Percentiles rank a stretch among this genome's conserved stretches.
phyloP scores from a whole-genome alignment of 176 grass and related monocot genomes.

The Ampelocalamus luodianensis region DNA sequence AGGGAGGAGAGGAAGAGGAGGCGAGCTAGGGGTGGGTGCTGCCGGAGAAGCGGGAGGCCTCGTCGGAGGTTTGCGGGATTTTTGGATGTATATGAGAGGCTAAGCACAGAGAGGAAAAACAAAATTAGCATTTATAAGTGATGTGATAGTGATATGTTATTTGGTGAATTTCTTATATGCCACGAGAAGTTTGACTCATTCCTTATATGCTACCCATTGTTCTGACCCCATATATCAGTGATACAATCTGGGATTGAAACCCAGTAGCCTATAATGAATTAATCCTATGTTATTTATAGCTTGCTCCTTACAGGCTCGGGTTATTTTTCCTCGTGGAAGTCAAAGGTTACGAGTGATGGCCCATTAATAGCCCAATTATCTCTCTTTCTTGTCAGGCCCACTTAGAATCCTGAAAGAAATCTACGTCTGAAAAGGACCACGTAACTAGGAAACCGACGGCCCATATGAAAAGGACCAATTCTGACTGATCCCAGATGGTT shows the following conservation, averaged over 20 bases:
- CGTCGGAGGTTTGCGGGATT: conserved; percentile 53
- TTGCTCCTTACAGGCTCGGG: too few relatives aligned
- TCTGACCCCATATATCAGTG: too few relatives aligned
- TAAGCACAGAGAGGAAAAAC: too few relatives aligned
- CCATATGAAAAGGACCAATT: neutral
- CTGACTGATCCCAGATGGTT: neutral
- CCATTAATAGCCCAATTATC: neutral
- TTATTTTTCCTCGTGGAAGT: neutral
- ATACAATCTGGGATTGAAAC: too few relatives aligned
- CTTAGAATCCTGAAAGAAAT: neutral
- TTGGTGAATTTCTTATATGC: too few relatives aligned
- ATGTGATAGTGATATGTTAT: too few relatives aligned
- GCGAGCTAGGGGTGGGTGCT: neutral
- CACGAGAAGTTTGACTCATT: too few relatives aligned
- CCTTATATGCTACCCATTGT: too few relatives aligned
- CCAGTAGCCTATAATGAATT: too few relatives aligned
- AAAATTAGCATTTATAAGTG: too few relatives aligned
- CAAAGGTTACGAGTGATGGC: neutral
- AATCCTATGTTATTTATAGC: too few relatives aligned
- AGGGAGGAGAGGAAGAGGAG: conserved; percentile 12
- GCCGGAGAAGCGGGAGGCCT: conserved; percentile 48
- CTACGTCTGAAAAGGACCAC: neutral
- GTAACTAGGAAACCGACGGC: neutral
- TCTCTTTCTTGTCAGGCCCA: neutral
- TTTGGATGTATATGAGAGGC: too few relatives aligned